Conservation (phyloP, 257 asterid species). For the Salvia miltiorrhiza region DNA sequence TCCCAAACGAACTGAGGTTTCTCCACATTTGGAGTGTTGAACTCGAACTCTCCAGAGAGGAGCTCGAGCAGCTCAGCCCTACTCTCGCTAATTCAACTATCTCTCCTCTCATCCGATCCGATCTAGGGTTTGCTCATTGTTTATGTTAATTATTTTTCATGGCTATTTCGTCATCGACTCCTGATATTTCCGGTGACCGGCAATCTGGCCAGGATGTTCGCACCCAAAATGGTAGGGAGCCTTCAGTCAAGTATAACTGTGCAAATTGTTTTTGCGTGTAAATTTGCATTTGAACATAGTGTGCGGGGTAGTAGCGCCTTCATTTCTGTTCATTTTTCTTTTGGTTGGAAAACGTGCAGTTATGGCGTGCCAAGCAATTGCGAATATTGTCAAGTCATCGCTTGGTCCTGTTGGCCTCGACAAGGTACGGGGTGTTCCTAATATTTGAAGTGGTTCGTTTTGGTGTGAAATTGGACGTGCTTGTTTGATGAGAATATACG, state of each 20-base stretch:
- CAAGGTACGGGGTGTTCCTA: constrained; percentile 49
- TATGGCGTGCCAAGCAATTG: constrained; percentile 84
- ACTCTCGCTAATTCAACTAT: constrained; percentile 13
- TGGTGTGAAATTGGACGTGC: background rate
- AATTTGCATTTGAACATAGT: background rate
- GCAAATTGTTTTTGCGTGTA: background rate
- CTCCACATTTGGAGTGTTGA: constrained; percentile 13
- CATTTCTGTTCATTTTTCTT: no score
- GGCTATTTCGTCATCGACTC: constrained; percentile 53
- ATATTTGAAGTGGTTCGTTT: background rate
- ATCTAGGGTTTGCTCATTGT: constrained; percentile 33
- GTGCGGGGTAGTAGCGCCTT: background rate
- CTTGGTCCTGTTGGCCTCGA: constrained; percentile 99
- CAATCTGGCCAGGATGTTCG: constrained; percentile 98
- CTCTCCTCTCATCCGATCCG: constrained; percentile 19
- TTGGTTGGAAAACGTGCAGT: constrained; percentile 44
- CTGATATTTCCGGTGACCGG: constrained; percentile 85
- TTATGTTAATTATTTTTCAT: constrained; percentile 17
- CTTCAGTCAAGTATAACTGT: background rate
- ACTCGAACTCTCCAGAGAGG: constrained; percentile 24
- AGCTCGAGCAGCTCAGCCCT: constrained; percentile 3
- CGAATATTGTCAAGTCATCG: constrained; percentile 89
- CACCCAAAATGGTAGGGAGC: constrained; percentile 62
- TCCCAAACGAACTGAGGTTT: constrained; percentile 6
- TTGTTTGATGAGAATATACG: background rate